Conservation (phyloP, 768 basidiomycete species). For the Hygrocybe punicea region DNA sequence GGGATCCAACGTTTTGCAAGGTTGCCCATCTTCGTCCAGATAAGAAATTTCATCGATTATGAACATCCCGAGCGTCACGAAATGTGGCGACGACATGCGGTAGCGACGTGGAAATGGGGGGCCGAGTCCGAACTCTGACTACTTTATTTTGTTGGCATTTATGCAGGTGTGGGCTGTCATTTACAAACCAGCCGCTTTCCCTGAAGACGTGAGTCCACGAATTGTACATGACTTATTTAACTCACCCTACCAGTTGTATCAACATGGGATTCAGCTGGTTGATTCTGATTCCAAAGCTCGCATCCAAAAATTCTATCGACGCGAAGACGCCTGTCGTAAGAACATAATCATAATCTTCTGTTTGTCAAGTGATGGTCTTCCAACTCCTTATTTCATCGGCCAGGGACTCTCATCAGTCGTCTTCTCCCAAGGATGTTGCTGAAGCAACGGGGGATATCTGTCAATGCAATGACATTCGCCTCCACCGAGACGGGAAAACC, state of each 20-base stretch:
- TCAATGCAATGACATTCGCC: conserved; percentile 48
- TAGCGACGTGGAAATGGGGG: too few species aligned
- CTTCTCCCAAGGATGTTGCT: conserved; percentile 67
- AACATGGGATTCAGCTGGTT: conserved; percentile 53
- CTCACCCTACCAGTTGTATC: conserved; percentile 52
- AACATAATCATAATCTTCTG: neutral
- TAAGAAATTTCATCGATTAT: conserved; percentile 82
- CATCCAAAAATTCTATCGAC: conserved; percentile 64
- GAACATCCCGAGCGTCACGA: conserved; percentile 83
- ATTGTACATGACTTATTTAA: neutral
- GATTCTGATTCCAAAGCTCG: conserved; percentile 54
- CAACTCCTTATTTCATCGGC: conserved; percentile 1
- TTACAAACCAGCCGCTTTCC: conserved; percentile 40
- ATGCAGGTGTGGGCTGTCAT: conserved; percentile 48
- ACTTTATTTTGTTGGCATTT: neutral
- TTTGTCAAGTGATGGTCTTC: neutral
- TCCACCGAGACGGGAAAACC: conserved; percentile 69
- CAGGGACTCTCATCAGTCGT: conserved; percentile 76
- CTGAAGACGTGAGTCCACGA: conserved; percentile 39
- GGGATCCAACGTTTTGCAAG: conserved; percentile 44
- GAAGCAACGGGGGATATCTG: conserved; percentile 51
- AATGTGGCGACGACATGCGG: too few species aligned
- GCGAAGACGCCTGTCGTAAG: conserved; percentile 75
- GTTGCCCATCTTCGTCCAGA: conserved; percentile 51
- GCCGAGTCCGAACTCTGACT: neutral